Evolutionary conservation across 352 stramenopile species (phyloP), one percentile per base, ranked within the genome.

Genomic region (Phytopythium sindhum): DNA sequence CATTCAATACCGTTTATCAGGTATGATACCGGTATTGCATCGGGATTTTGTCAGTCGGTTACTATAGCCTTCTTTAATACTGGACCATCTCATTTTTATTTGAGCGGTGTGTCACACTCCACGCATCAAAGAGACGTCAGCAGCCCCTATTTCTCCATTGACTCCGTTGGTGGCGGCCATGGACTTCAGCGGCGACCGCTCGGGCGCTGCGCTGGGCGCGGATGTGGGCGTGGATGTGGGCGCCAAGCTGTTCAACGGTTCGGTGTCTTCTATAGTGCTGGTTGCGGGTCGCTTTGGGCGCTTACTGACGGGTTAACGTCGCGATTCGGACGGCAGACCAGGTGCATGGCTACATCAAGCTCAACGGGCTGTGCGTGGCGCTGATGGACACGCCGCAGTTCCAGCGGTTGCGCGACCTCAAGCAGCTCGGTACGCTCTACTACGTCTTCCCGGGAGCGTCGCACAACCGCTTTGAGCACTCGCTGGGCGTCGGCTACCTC

Each of bases 391-490:
- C 93, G 39, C 84, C 86, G 41, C 84, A 98, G 72, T 98, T 97
- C 77, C 95, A 99, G 70, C 88, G 97, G 8, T 84, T 99, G n/a
- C 78, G 94, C 48, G 75, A 93, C 48, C 77, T 99, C 28, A 96
- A 97, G 69, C 97, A 99, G 76, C 80, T 99, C 26, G 97, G 96
- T 19, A 91, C 83, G 31, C 80, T 91, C 33, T 93, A 91, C 68
- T 91, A 93, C 51, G 81, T 94, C 24, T 93, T 97, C 70, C 86
- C 90, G 0, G 89, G 79, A 37, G 91, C 80, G 2, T 94, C 86
- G 48, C 96, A 99, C 74, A 97, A 92, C 57, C 82, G 97, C n/a
- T 99, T 99, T 60, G 91, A 98, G 68, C 97, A 99, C 74, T 97
- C 81, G 14, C 63, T 99, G 6, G 97, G 97, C 26, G 96, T 99